Percentiles rank a stretch among this genome's conserved stretches.
These are phyloP conservation scores for Glaciozyma martinii DNA, from an alignment of 768 basidiomycete genomes.

Conservation along the genomic window DNA sequence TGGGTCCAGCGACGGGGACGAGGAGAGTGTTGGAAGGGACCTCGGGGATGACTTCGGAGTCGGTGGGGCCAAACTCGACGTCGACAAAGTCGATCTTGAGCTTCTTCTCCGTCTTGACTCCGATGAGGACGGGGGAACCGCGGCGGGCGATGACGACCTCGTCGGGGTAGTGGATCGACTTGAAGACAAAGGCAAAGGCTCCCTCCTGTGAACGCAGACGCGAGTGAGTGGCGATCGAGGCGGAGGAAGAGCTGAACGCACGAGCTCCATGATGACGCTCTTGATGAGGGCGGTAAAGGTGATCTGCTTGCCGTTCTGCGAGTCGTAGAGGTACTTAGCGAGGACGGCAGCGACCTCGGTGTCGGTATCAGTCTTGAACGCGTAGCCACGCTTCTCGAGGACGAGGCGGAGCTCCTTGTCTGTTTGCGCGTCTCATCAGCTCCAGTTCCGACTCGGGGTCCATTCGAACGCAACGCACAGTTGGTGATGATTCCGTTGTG, in stretches of 20 bases:
- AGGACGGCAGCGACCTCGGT: slow-evolving; percentile 96
- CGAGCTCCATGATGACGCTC: slow-evolving; percentile 86
- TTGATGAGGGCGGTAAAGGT: slow-evolving; percentile 89
- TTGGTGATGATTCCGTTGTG: slow-evolving; percentile 99
- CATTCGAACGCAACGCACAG: slow-evolving; percentile 39
- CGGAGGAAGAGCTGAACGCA: slow-evolving; percentile 30
- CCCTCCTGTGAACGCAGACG: slow-evolving; percentile 52
- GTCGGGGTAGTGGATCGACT: slow-evolving; percentile 88
- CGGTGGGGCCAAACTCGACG: slow-evolving; percentile 61
- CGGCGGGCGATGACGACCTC: slow-evolving; percentile 92
- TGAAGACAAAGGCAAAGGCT: slow-evolving; percentile 99
- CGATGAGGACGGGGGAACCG: slow-evolving; percentile 89
- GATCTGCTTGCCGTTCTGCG: slow-evolving; percentile 71
- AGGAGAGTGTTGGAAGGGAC: slow-evolving; percentile 50
- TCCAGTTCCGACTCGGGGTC: neutral
- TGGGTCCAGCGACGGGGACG: slow-evolving; percentile 47
- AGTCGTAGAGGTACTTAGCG: slow-evolving; percentile 91
- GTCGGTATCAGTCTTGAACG: slow-evolving; percentile 90
- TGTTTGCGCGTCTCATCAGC: slow-evolving; percentile 7
- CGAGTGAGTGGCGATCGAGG: neutral
- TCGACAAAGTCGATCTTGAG: slow-evolving; percentile 99
- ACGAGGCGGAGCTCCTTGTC: slow-evolving; percentile 74
- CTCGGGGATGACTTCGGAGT: slow-evolving; percentile 11
- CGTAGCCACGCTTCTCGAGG: slow-evolving; percentile 89
- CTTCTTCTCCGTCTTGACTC: slow-evolving; percentile 99